Base-by-base conservation (phyloP, 1,139 yeast species). In the Saccharomyces hybrid region DNA sequence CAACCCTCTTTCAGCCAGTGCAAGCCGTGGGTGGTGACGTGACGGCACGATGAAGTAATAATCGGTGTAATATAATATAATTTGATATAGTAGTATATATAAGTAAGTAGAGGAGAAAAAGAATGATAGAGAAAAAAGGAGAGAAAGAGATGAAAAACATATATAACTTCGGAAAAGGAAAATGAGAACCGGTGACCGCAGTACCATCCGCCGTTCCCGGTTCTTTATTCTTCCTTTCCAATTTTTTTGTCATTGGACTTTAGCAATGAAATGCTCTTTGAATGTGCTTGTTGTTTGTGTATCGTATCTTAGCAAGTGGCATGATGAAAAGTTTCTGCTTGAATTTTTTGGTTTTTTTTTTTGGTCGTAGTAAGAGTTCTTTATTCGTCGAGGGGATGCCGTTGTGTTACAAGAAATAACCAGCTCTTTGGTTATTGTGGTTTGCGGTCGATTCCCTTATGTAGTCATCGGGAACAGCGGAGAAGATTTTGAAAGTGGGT, bases 251-350 rank as follows among this genome's bases (percentile, higher is more conserved):
- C 19, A 19, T 19, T 19, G 19, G 19, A 19, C 19, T 19, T 19
- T 19, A 19, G 19, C 19, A 28, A 28, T 46, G 48, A 11, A 46
- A 26, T 26, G 28, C 31, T 46, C 48, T 26, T 26, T 26, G 48
- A 28, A 28, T 28, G 31, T 28, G 51, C 51, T 25, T 41, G 26
- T 19, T 19, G 19, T 19, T n/a, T 44, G 26, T 42, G 46, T 49
- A 46, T 31, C 32, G 46, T 34, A 51, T 28, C 25, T 28, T 51
- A 38, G 44, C 44, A 38, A 38, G 9, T 38, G 44, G 25, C 44
- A 9, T 38, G 44, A 38, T 19, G 44, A 16, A 19, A 38, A 38
- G 44, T 38, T 38, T 38, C 23, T 38, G 25, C 19, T 19, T 19
- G 19, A 19, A 5, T 9, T 38, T 16, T 38, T 19, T 16, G 2